Base-by-base conservation (phyloP, 2,329 filamentous ascomycete species). In the Didymella segeticola region DNA sequence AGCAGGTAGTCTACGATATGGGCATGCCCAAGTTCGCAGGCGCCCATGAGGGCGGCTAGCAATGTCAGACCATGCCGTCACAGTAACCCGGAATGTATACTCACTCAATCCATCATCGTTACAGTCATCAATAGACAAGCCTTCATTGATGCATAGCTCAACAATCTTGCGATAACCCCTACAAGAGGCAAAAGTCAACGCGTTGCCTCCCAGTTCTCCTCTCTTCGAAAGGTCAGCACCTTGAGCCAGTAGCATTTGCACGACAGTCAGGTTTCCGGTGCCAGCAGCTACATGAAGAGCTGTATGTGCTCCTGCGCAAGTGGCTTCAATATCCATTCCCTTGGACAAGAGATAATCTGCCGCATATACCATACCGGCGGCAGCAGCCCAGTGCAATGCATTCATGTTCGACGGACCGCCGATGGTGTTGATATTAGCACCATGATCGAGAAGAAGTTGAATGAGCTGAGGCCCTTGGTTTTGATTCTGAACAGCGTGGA, bases 251-350 rank as follows among this genome's bases (percentile, higher is more conserved):
- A 69, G 58, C 2, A 62, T 5, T 30, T 61, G 61, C 10, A 56
- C 60, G 27, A 58, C 34, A 7, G 42, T 48, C 6, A 45, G 23
- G 12, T 63, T 38, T 11, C 67, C 67, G 14, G 39, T 38, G 10
- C 60, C 56, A 15, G 64, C 64, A 3, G 67, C 64, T 8, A 64
- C 47, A 20, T 62, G 45, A 1, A 68, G 22, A 42, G 67, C 55
- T n/a, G 62, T 69, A 17, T 58, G 57, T 14, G 50, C 59, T 26
- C 33, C 47, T 11, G 34, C 30, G 22, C 61, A 65, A 22, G 46
- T 52, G 9, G 20, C 49, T 14, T 65, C 60, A 2, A 64, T 43
- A 26, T 67, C 55, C 34, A 65, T 49, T 8, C 57, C 60, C 19
- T 54, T 56, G 1, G 39, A 37, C 20, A 64, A 22, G 0, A 69